Base-by-base conservation (phyloP, 2,329 filamentous ascomycete genomes). In the Cercospora canescens region DNA sequence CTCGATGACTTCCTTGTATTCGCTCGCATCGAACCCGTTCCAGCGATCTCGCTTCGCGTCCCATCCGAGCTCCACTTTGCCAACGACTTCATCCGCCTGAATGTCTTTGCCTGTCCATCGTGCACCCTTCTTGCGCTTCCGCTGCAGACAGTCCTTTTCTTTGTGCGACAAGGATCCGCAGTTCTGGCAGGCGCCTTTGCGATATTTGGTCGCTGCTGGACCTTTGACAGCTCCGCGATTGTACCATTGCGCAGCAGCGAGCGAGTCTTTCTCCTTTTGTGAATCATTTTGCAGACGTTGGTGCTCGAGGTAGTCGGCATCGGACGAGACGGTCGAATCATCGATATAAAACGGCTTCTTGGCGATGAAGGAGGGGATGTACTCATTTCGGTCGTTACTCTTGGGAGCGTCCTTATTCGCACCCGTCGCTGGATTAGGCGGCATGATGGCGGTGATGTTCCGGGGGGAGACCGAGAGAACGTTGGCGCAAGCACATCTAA, bases 121-220 rank as follows among this genome's bases (percentile, higher is more conserved):
- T 11, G 95, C 95, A 69, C 95, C 94, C 64, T 90, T 89, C 60
- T 96, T 96, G 66, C 95, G 88, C 32, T 94, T 95, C 62, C 95
- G 87, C 75, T 90, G 93, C 59, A 99, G 81, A 76, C 95, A 99
- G 76, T 98, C 94, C 77, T 96, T 97, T 60, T 89, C 91, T 81
- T 96, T 96, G 81, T 99, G 95, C 70, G 92, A 93, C 91, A 98
- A 96, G 65, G 93, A 90, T 74, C 95, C 95, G 82, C 95, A 99
- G 81, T 99, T 99, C 80, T 98, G 94, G 81, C 95, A 99, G 61
- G 95, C 94, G 76, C 96, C 95, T 82, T 98, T 99, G 71, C 96
- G 92, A 78, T 92, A 99, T 77, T 97, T 99, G 71, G 95, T 99
- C 59, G 94, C 93, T 0, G 93, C 93, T 4, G 93, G 92, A 0